Conservation (phyloP, 805 yeast genomes). For the Saturnispora sanitii region DNA sequence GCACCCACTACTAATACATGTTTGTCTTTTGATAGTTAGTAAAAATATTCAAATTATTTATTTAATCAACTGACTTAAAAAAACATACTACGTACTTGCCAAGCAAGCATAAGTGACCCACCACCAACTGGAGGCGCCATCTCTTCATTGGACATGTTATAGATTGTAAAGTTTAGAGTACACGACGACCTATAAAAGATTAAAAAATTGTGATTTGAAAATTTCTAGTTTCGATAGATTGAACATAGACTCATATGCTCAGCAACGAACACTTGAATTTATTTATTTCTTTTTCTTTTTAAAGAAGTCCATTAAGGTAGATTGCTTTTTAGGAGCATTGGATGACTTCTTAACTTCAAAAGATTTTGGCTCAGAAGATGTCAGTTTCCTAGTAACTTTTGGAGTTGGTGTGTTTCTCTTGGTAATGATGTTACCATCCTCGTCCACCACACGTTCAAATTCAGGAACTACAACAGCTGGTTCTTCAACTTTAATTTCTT, state of each 20-base stretch:
- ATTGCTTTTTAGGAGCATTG: constrained; percentile 17
- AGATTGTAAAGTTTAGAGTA: no score
- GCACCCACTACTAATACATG: constrained; percentile 71
- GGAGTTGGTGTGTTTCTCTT: constrained; percentile 9
- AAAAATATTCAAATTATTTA: constrained; percentile 1
- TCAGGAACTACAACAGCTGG: constrained; percentile 10
- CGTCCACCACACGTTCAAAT: constrained; percentile 21
- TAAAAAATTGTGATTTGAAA: neutral
- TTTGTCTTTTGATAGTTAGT: constrained; percentile 25
- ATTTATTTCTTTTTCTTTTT: constrained; percentile 18
- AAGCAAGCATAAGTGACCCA: constrained; percentile 59
- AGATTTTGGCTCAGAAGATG: constrained; percentile 3
- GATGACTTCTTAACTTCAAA: constrained; percentile 2
- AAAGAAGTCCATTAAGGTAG: constrained; percentile 26
- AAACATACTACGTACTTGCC: constrained; percentile 53
- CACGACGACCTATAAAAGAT: no score
- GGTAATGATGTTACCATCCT: constrained; percentile 25
- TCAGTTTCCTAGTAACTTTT: constrained; percentile 2
- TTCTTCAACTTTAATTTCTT: neutral
- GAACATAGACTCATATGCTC: neutral
- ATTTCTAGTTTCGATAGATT: neutral
- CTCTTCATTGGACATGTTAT: neutral
- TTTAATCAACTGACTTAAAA: neutral
- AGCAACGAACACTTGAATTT: no score
- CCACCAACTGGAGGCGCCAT: constrained; percentile 24